These are phyloP conservation scores for Marsdenia floribunda DNA, from an alignment of 257 asterid species.

Conservation along the genomic window DNA sequence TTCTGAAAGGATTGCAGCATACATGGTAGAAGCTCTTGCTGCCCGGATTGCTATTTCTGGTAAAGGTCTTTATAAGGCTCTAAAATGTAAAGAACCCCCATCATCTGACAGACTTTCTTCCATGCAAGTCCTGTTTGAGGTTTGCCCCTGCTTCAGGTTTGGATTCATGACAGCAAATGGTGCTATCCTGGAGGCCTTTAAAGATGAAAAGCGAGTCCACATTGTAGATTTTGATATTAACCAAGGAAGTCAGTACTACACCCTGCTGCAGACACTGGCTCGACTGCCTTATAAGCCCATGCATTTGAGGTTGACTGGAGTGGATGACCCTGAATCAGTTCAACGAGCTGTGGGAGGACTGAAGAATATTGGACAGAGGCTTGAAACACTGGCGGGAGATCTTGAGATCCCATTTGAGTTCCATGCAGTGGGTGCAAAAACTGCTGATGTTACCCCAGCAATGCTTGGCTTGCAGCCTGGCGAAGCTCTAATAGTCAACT, in stretches of 20 bases:
- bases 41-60: slow-evolving; percentile 88
- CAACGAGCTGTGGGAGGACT: slow-evolving; percentile 78
- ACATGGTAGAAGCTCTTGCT: slow-evolving; percentile 91
- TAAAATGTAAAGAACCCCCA: slow-evolving; percentile 80
- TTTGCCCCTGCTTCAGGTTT: slow-evolving; percentile 83
- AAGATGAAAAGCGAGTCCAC: slow-evolving; percentile 62
- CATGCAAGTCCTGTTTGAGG: slow-evolving; percentile 97
- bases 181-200: slow-evolving; percentile 66
- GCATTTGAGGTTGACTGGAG: slow-evolving; percentile 65
- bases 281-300: slow-evolving; percentile 47
- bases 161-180: slow-evolving; percentile 92
- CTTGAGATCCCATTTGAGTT: slow-evolving; percentile 63
- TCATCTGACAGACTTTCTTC: slow-evolving; percentile 72
- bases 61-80: slow-evolving; percentile 78
- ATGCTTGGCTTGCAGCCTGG: slow-evolving; percentile 51
- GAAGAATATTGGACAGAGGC: slow-evolving; percentile 59
- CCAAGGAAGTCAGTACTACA: slow-evolving; percentile 95
- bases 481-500: slow-evolving; percentile 74
- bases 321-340: slow-evolving; percentile 91
- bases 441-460: slow-evolving; percentile 53
- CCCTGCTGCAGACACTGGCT: slow-evolving; percentile 67
- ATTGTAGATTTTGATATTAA: slow-evolving; percentile 82
- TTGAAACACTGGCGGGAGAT: slow-evolving; percentile 57
- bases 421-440: slow-evolving; percentile 53
- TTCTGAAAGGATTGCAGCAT: slow-evolving; percentile 74